Evolutionary conservation across 2,329 filamentous ascomycete species (phyloP).

Genomic region (Neonectria punicea): DNA sequence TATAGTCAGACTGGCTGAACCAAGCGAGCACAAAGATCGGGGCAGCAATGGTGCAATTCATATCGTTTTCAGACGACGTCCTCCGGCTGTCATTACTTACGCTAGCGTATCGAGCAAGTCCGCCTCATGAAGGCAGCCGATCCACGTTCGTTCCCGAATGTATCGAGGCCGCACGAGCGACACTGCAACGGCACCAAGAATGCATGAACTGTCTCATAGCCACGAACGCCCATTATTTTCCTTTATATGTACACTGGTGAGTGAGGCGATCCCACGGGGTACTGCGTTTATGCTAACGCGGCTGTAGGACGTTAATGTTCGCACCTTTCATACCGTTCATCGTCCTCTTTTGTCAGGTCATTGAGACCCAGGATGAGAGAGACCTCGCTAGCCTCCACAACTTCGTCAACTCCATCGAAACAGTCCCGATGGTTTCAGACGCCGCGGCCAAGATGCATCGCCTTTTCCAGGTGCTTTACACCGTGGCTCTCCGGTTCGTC

Average conservation of each 20-base stretch:
- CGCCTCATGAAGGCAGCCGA: constrained; percentile 38
- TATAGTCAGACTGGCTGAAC: constrained; percentile 34
- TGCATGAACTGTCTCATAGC: constrained; percentile 51
- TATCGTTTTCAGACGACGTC: constrained; percentile 54
- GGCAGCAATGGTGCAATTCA: constrained; percentile 47
- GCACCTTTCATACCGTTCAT: constrained; percentile 65
- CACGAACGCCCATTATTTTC: constrained; percentile 48
- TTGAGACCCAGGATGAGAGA: constrained; percentile 55
- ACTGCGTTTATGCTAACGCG: constrained; percentile 9
- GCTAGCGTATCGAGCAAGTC: constrained; percentile 56
- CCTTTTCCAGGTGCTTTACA: constrained; percentile 68
- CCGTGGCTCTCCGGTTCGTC: constrained; percentile 67
- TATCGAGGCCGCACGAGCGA: constrained; percentile 53
- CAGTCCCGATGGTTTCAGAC: constrained; percentile 56
- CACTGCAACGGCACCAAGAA: constrained; percentile 54
- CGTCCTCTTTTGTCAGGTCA: constrained; percentile 61
- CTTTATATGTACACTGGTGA: constrained; percentile 56
- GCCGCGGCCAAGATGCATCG: constrained; percentile 65
- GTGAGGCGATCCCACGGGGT: constrained; percentile 5
- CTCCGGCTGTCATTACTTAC: constrained; percentile 54
- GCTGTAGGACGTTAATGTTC: constrained; percentile 56
- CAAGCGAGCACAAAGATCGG: constrained; percentile 39
- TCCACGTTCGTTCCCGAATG: constrained; percentile 55
- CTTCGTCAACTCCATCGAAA: constrained; percentile 62
- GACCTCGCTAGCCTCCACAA: constrained; percentile 60